Evolutionary conservation across 768 basidiomycete genomes (phyloP), one percentile per base, ranked within the genome.

Genomic region (Psilocybe azurescens): DNA sequence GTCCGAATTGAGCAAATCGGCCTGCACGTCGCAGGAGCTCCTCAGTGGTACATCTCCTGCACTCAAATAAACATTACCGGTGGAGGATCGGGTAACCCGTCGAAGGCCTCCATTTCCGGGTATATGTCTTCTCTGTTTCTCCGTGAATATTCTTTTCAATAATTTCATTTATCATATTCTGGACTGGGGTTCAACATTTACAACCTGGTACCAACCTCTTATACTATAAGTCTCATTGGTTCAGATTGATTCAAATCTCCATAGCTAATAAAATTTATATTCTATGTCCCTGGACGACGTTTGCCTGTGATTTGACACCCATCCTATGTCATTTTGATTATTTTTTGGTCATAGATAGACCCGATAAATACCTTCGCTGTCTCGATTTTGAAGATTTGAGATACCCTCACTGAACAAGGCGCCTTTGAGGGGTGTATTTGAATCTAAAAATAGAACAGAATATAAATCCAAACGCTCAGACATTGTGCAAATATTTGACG

Each of bases 291-390:
- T 29, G 65, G 65, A 61, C 68, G 5, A 86, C 82, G 63, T 90
- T 90, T 0, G 89, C 88, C 14, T 68, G 65, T 0, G 70, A 74
- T 1, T 87, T 79, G 82, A 47, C 1, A 89, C 76, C 88, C 88
- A 91, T 2, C 86, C 87, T 88, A 6, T 36, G 11, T 46, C 1
- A 47, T 33, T 7, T 49, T 56, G 24, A 11, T 13, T 10, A 29
- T 32, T 28, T 9, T 14, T 0, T 51, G 46, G 20, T 29, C 20
- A 30, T 47, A 33, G 10, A 47, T 65, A n/a, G n/a, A n/a, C n/a
- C n/a, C n/a, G n/a, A n/a, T n/a, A n/a, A n/a, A 28, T 56, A 83
- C 86, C 87, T 68, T 71, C 74, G 60, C 72, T 79, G 38, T 88
- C 83, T 14, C 89, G 69, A 63, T 82, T 78, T 65, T 84, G 78